phyloP scores from a whole-genome alignment of 2,329 filamentous ascomycete genomes.

The Scytalidium lignicola region DNA sequence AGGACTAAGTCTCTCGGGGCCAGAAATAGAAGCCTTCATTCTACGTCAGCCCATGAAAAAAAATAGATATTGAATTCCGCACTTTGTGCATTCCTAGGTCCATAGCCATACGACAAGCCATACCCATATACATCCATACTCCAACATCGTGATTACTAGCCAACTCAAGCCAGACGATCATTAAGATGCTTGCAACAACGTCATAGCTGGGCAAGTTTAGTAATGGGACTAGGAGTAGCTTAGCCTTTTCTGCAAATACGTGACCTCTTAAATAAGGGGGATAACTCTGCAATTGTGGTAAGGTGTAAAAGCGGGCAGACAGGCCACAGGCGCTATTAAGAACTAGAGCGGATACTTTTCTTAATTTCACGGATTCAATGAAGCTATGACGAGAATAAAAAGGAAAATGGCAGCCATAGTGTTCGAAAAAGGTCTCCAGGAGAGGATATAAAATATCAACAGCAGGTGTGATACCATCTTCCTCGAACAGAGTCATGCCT shows the following conservation, averaged over 20 bases:
- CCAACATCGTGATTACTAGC: constrained; percentile 2
- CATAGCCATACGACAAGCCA: constrained; percentile 3
- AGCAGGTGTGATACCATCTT: not conserved
- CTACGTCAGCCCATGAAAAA: no score
- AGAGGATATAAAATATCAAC: constrained; percentile 1
- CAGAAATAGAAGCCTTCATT: not conserved
- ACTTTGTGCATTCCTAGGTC: constrained; percentile 3
- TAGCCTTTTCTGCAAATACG: constrained; percentile 1
- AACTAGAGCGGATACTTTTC: constrained; percentile 1
- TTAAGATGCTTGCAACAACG: constrained; percentile 2
- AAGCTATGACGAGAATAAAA: constrained; percentile 1
- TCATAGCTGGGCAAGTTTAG: constrained; percentile 3
- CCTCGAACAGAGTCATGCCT: not conserved
- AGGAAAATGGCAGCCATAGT: constrained; percentile 3
- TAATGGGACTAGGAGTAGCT: constrained; percentile 1
- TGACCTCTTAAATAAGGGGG: constrained; percentile 1
- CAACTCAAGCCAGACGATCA: constrained; percentile 3
- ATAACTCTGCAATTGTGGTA: not conserved
- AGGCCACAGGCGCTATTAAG: constrained; percentile 3
- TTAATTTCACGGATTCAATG: not conserved
- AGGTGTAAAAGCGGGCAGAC: not conserved
- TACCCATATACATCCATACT: constrained; percentile 5
- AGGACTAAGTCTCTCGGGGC: not conserved
- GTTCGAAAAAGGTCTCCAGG: constrained; percentile 1
- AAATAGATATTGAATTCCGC: not conserved